Conservation (phyloP, 176 grass and related monocot species). For the Eleusine coracana region DNA sequence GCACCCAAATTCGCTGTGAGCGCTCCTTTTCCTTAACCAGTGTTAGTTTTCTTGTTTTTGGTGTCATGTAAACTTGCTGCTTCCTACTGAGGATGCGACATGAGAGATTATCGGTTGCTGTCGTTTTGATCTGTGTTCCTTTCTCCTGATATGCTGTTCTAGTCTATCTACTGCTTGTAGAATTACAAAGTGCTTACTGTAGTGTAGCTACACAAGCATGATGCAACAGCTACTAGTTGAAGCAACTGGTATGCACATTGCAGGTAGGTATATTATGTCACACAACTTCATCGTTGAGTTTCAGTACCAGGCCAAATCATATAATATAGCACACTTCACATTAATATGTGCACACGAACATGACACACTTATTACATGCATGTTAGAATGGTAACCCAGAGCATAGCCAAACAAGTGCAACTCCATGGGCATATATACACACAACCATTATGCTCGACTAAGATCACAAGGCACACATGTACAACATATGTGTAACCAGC, state of each 20-base stretch:
- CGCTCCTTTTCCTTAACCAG: not conserved
- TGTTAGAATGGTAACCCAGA: no score
- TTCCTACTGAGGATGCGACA: not conserved
- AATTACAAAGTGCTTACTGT: not conserved
- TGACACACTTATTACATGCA: slow-evolving; percentile 19
- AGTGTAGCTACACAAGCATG: no score
- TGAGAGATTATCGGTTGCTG: not conserved
- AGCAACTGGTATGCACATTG: not conserved
- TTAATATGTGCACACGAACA: slow-evolving; percentile 5
- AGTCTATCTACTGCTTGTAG: not conserved
- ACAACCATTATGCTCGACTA: slow-evolving; percentile 16
- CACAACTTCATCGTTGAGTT: not conserved
- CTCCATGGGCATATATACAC: no score
- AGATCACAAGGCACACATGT: not conserved
- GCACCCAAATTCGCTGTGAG: not conserved
- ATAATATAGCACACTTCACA: not conserved
- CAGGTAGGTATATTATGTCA: not conserved
- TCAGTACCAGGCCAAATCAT: not conserved
- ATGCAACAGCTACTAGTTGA: not conserved
- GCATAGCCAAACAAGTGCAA: no score
- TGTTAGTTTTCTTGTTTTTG: not conserved
- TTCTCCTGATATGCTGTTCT: not conserved
- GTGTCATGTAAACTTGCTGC: not conserved
- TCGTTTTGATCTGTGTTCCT: not conserved
- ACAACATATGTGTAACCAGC: no score